A percentile compares a stretch with the other conserved stretches of the same genome.
Conservation (phyloP, 139 green algal genomes). For the Pleodorina starrii region DNA sequence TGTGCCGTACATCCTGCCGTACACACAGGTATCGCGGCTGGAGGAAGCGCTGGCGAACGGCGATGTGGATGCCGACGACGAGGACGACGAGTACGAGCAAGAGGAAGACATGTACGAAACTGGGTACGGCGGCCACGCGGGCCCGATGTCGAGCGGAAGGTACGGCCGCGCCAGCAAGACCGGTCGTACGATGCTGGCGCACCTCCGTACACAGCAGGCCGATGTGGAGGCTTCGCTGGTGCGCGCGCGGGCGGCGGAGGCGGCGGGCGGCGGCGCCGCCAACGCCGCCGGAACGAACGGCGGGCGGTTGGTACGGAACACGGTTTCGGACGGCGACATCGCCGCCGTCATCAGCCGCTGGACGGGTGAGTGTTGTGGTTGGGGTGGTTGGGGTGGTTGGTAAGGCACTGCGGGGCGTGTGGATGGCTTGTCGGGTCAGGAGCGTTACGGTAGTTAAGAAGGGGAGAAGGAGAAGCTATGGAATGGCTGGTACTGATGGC, state of each 20-base stretch:
- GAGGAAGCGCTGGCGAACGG: conserved; percentile 31
- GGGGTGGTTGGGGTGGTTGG: neutral
- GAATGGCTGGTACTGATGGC: too few relatives aligned
- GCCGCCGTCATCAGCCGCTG: conserved; percentile 68
- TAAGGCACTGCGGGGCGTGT: too few relatives aligned
- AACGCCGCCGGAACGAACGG: neutral
- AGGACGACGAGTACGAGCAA: neutral
- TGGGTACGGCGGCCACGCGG: neutral
- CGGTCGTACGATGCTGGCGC: neutral
- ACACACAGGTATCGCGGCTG: conserved; percentile 40
- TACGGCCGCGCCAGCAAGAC: neutral
- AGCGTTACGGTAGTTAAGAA: too few relatives aligned
- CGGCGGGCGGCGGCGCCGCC: neutral
- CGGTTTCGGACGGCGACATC: conserved; percentile 64
- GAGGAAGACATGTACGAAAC: conserved; percentile 23
- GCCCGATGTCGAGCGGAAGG: neutral
- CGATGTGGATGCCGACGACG: neutral
- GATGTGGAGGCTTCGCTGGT: neutral
- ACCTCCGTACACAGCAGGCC: neutral
- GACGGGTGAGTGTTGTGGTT: conserved; percentile 43
- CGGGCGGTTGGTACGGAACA: conserved; percentile 14
- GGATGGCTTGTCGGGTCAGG: too few relatives aligned
- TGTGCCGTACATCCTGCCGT: too few relatives aligned
- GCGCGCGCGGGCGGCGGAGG: neutral
- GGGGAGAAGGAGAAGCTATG: too few relatives aligned